Base-by-base conservation (phyloP, 2,329 filamentous ascomycete species). In the Ascochyta rabiei region DNA sequence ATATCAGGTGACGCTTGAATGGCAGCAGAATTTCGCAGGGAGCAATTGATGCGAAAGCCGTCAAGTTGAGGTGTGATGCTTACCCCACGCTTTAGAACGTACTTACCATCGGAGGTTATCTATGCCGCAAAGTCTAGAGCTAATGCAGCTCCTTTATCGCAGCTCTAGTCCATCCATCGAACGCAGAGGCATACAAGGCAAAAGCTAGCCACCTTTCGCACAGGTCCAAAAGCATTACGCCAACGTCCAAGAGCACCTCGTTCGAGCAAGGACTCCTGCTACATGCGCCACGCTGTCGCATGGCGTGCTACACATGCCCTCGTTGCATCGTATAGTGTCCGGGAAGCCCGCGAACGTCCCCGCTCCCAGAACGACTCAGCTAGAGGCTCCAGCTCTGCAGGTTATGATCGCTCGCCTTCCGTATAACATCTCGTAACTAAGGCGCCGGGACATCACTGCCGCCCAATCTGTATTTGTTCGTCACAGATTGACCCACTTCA, bases 401-500 rank as follows among this genome's bases (percentile, higher is more conserved):
- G 44, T 40, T 49, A 40, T 24, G 34, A 24, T 48, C 37, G 19
- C 15, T 28, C 28, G 48, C 35, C 39, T 52, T 33, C 47, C 50
- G 52, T 56, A 61, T 57, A 62, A 61, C 42, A 43, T 38, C 38
- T 35, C 19, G 53, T 44, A 40, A 10, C 47, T 31, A 28, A 16
- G 26, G 9, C n/a, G 4, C 31, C 34, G 46, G 37, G 47, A 41
- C 34, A 48, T 39, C 33, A 21, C 33, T 13, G 33, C 26, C 33
- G 30, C 42, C 39, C 31, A 42, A 51, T 48, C 42, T 50, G 34
- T 42, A 56, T 16, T 41, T 40, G 31, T 30, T 19, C 39, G 16
- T 28, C 45, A 31, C 28, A 50, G 46, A 31, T 39, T 37, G 44
- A 53, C 26, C 38, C 43, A 47, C 46, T 52, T 16, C 18, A 33